phyloP scores from a whole-genome alignment of 2,329 filamentous ascomycete genomes.

The Sporothrix brasiliensis region DNA sequence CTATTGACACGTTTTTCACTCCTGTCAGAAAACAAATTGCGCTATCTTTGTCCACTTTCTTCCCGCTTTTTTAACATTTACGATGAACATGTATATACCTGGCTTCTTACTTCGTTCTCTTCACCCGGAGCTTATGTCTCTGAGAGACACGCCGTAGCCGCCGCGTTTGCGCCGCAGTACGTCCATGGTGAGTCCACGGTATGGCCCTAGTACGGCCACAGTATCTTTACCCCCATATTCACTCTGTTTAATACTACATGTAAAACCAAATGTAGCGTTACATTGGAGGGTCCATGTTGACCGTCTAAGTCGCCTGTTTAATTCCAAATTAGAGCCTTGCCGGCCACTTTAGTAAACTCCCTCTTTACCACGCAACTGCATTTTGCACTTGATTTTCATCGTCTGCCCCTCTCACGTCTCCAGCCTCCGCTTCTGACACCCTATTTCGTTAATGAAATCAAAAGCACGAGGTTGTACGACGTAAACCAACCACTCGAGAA shows the following conservation, averaged over 20 bases:
- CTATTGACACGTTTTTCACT: constrained; percentile 1
- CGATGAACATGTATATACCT: no score
- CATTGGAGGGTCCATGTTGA: constrained; percentile 1
- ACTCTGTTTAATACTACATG: background rate
- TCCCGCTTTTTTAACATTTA: background rate
- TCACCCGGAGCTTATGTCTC: background rate
- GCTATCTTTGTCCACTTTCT: background rate
- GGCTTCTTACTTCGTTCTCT: background rate
- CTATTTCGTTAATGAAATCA: background rate
- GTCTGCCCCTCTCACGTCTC: background rate
- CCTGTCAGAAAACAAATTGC: constrained; percentile 16
- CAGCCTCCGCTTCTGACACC: background rate
- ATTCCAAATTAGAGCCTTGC: constrained; percentile 17
- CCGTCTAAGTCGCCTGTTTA: constrained; percentile 9
- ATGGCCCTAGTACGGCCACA: background rate
- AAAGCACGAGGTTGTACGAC: no score
- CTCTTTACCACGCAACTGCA: no score
- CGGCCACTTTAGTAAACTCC: background rate
- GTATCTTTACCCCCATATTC: background rate
- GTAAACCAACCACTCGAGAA: no score
- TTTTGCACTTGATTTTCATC: no score
- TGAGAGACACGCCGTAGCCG: constrained; percentile 11
- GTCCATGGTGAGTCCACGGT: background rate
- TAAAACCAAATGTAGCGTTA: background rate
- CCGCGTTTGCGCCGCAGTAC: constrained; percentile 3